A percentile compares a stretch with the other conserved stretches of the same genome.
phyloP scores from a whole-genome alignment of 768 basidiomycete genomes.

The Russula sp. region DNA sequence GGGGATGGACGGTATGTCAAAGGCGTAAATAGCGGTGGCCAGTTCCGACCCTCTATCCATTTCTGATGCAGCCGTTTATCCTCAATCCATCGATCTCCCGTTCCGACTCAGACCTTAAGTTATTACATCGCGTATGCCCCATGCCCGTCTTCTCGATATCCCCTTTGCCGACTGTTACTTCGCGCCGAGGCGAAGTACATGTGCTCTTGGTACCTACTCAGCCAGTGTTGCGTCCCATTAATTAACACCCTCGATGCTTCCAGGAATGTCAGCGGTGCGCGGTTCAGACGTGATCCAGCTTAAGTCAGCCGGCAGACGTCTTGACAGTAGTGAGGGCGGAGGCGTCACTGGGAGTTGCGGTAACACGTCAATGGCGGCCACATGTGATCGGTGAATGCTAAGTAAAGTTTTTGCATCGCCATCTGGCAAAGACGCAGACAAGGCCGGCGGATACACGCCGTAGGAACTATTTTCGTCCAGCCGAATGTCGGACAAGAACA shows the following conservation, averaged over 20 bases:
- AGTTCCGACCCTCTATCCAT: background rate
- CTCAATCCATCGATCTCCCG: background rate
- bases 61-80: background rate
- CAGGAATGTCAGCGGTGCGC: background rate
- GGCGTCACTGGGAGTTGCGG: background rate
- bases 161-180: background rate
- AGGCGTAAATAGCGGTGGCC: background rate
- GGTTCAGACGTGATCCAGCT: background rate
- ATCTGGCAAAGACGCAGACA: background rate
- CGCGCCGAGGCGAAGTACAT: slow-evolving; percentile 26
- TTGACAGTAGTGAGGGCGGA: background rate
- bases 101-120: background rate
- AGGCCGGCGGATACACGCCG: background rate
- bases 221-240: background rate
- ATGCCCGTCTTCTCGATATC: background rate
- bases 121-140: background rate
- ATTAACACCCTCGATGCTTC: background rate
- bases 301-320: background rate
- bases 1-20: too few species aligned
- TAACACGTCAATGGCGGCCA: too few species aligned
- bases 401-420: background rate
- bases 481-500: background rate
- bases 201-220: background rate
- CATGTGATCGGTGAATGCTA: background rate
- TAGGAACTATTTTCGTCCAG: background rate